phyloP scores from a whole-genome alignment of 768 basidiomycete species.

The Holtermanniella nyarrowii region DNA sequence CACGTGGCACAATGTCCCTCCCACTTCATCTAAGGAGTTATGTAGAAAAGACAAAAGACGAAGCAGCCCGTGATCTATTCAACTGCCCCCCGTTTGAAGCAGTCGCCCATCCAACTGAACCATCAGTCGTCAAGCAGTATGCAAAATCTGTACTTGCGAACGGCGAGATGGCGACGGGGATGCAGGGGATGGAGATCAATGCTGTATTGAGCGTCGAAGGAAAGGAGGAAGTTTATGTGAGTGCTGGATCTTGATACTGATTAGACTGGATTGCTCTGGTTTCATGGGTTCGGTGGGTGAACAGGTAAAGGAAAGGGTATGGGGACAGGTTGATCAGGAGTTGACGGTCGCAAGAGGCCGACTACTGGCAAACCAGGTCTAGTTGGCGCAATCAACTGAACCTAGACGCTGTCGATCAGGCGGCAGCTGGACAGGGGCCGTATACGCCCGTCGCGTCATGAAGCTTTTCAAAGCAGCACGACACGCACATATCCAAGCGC shows the following conservation, averaged over 20 bases:
- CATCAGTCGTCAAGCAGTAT: slow-evolving; percentile 22
- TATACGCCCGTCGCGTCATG: too few species aligned
- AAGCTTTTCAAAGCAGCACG: too few species aligned
- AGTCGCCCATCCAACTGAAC: slow-evolving; percentile 15
- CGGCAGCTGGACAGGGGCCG: too few species aligned
- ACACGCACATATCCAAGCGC: too few species aligned
- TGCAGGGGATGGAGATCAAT: slow-evolving; percentile 64
- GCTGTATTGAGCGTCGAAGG: slow-evolving; percentile 75
- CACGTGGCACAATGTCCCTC: slow-evolving; percentile 33
- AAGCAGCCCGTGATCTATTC: slow-evolving; percentile 75
- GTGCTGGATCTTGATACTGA: slow-evolving; percentile 38
- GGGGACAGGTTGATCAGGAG: too few species aligned
- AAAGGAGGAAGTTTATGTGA: slow-evolving; percentile 86
- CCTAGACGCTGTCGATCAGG: too few species aligned
- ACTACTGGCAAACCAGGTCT: too few species aligned
- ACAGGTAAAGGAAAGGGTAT: too few species aligned
- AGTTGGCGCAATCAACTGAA: too few species aligned
- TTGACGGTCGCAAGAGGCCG: too few species aligned
- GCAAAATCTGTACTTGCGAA: slow-evolving; percentile 1
- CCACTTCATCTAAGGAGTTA: slow-evolving; percentile 66
- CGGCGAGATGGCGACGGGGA: slow-evolving; percentile 22
- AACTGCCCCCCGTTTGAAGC: slow-evolving; percentile 53
- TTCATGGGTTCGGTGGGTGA: too few species aligned
- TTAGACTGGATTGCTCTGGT: too few species aligned
- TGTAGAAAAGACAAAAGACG: slow-evolving; percentile 84